phyloP scores from a whole-genome alignment of 2,329 filamentous ascomycete species.

The Gnomoniopsis smithogilvyi region DNA sequence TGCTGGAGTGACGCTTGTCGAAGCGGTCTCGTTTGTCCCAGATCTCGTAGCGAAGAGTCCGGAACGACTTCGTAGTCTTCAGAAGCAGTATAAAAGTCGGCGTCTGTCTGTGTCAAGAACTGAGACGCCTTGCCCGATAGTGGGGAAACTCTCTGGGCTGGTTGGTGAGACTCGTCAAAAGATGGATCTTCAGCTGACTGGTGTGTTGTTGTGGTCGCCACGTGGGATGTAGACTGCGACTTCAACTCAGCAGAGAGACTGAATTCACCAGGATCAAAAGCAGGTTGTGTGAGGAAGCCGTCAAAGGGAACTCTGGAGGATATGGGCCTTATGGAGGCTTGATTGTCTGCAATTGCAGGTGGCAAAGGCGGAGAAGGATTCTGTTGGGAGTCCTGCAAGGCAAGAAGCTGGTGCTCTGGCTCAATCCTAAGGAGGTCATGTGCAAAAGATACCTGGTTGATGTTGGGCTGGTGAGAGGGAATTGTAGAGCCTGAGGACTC shows the following conservation, averaged over 20 bases:
- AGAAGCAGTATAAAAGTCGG: slow-evolving; percentile 13
- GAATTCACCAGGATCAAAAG: slow-evolving; percentile 5
- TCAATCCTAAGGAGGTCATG: not conserved
- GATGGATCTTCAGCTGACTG: slow-evolving; percentile 2
- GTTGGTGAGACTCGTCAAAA: slow-evolving; percentile 12
- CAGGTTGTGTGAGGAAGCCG: slow-evolving; percentile 17
- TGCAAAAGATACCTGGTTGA: slow-evolving; percentile 10
- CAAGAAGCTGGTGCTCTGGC: not conserved
- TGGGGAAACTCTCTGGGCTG: slow-evolving; percentile 14
- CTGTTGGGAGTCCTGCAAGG: not conserved
- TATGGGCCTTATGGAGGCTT: not conserved
- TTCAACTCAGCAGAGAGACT: not conserved
- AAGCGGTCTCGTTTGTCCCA: not conserved
- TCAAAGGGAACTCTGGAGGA: not conserved
- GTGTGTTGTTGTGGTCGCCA: not conserved
- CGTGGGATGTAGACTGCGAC: not conserved
- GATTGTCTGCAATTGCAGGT: not conserved
- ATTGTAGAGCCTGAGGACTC: slow-evolving; percentile 9
- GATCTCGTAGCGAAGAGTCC: slow-evolving; percentile 1
- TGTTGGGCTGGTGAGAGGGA: slow-evolving; percentile 15
- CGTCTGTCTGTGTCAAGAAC: slow-evolving; percentile 9
- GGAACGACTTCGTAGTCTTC: slow-evolving; percentile 15
- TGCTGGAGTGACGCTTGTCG: not conserved
- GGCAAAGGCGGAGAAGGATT: not conserved
- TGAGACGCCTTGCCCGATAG: not conserved